Evolutionary conservation across 2,329 filamentous ascomycete species (phyloP).

Genomic region (Calonectria fujianensis): DNA sequence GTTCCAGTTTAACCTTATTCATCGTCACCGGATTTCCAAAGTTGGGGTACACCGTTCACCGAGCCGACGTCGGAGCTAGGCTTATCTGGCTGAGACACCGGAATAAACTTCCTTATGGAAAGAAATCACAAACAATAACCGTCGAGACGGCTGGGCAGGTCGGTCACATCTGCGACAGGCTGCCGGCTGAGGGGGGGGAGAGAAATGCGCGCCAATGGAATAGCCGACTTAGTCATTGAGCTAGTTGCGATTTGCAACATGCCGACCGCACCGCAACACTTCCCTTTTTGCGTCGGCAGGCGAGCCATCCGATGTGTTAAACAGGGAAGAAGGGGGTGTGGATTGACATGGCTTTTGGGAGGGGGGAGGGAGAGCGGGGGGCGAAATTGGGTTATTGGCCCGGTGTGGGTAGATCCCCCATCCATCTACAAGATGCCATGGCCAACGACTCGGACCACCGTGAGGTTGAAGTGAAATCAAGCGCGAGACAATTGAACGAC

Average conservation of each 20-base stretch:
- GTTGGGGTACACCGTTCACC: slow-evolving; percentile 46
- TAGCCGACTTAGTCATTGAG: slow-evolving; percentile 47
- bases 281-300: slow-evolving; percentile 40
- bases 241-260: slow-evolving; percentile 47
- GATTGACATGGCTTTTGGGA: slow-evolving; percentile 2
- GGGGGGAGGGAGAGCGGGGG: not conserved
- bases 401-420: slow-evolving; percentile 33
- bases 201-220: slow-evolving; percentile 56
- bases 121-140: slow-evolving; percentile 33
- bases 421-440: slow-evolving; percentile 14
- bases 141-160: slow-evolving; percentile 17
- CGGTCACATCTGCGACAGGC: slow-evolving; percentile 44
- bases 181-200: slow-evolving; percentile 38
- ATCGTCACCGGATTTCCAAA: slow-evolving; percentile 37
- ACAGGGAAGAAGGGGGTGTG: slow-evolving; percentile 39
- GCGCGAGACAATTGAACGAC: slow-evolving; percentile 24
- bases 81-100: slow-evolving; percentile 42
- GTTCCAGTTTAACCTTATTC: slow-evolving; percentile 43
- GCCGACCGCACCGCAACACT: slow-evolving; percentile 36
- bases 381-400: slow-evolving; percentile 27
- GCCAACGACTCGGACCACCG: slow-evolving; percentile 11
- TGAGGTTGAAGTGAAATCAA: slow-evolving; percentile 14
- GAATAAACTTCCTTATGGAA: slow-evolving; percentile 41
- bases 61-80: slow-evolving; percentile 54
- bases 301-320: slow-evolving; percentile 36